These are phyloP conservation scores for Malassezia obtusa DNA, from an alignment of 1,284 basidiomycete species.

Conservation along the genomic window DNA sequence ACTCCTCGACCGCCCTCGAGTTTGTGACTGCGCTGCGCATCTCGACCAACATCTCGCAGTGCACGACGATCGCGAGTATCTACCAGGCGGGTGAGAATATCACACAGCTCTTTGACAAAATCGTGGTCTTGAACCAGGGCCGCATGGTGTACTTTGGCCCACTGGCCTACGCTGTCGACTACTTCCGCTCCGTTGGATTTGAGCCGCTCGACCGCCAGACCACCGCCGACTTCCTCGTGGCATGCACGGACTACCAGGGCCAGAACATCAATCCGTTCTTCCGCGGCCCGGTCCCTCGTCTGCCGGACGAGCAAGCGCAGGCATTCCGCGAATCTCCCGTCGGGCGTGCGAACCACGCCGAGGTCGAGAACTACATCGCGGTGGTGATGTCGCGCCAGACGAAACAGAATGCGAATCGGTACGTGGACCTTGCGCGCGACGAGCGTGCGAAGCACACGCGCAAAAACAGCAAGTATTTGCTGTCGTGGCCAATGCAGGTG, in stretches of 20 bases:
- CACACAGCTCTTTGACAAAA: constrained; percentile 48
- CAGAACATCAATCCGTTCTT: constrained; percentile 53
- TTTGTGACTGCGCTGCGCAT: constrained; percentile 45
- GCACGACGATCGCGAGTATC: constrained; percentile 46
- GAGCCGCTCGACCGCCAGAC: constrained; percentile 58
- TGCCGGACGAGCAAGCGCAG: constrained; percentile 21
- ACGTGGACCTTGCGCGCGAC: constrained; percentile 9
- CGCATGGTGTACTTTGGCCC: constrained; percentile 72
- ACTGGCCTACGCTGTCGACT: constrained; percentile 61
- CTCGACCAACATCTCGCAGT: constrained; percentile 46
- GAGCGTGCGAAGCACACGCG: constrained; percentile 14
- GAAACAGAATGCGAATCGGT: constrained; percentile 10
- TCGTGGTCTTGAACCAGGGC: constrained; percentile 63
- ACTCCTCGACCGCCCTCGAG: constrained; percentile 32
- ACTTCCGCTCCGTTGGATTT: constrained; percentile 65
- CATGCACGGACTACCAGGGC: constrained; percentile 59
- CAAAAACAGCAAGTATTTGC: constrained; percentile 52
- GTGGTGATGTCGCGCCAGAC: constrained; percentile 18
- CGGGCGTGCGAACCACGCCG: constrained; percentile 19
- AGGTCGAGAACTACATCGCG: constrained; percentile 46
- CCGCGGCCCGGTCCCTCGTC: constrained; percentile 22
- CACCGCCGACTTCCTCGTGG: constrained; percentile 52
- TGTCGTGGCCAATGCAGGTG: constrained; percentile 65
- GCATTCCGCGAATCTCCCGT: constrained; percentile 22
- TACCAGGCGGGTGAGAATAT: constrained; percentile 58